A percentile compares a stretch with the other conserved stretches of the same genome.
phyloP scores from a whole-genome alignment of 345 rosid species.

The Pistacia vera region DNA sequence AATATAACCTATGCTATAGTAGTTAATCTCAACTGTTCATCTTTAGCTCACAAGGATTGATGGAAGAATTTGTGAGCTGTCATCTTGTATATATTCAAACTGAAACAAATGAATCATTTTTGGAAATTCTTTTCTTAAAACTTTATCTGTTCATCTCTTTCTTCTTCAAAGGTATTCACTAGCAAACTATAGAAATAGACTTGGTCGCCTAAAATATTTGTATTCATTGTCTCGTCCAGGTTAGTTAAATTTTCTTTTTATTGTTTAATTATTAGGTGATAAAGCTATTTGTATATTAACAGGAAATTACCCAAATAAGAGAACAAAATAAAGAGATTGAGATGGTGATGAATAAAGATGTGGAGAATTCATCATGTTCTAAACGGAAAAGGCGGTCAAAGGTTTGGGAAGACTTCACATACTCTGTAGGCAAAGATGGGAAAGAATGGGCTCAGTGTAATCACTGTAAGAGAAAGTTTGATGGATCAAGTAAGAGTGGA shows the following conservation, averaged over 20 bases:
- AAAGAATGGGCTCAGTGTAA: not conserved
- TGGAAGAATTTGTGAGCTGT: too few species aligned
- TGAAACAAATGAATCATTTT: too few species aligned
- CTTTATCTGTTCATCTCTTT: not conserved
- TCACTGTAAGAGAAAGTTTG: too few species aligned
- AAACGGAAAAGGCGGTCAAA: not conserved
- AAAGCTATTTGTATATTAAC: not conserved
- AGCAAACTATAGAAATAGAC: too few species aligned
- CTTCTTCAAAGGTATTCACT: not conserved
- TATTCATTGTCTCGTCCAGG: not conserved
- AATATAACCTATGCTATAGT: not conserved
- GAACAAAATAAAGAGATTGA: not conserved
- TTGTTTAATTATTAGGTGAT: not conserved
- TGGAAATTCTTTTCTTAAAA: too few species aligned
- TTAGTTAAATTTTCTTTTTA: not conserved
- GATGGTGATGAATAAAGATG: too few species aligned
- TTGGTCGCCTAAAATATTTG: not conserved
- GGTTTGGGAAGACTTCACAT: not conserved
- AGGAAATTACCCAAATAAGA: not conserved
- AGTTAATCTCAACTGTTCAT: too few species aligned
- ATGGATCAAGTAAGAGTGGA: too few species aligned
- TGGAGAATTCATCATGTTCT: not conserved
- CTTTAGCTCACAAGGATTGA: too few species aligned
- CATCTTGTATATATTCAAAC: too few species aligned
- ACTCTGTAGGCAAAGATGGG: not conserved